Conservation (phyloP, 352 stramenopile genomes). For the Globisporangium solare region DNA sequence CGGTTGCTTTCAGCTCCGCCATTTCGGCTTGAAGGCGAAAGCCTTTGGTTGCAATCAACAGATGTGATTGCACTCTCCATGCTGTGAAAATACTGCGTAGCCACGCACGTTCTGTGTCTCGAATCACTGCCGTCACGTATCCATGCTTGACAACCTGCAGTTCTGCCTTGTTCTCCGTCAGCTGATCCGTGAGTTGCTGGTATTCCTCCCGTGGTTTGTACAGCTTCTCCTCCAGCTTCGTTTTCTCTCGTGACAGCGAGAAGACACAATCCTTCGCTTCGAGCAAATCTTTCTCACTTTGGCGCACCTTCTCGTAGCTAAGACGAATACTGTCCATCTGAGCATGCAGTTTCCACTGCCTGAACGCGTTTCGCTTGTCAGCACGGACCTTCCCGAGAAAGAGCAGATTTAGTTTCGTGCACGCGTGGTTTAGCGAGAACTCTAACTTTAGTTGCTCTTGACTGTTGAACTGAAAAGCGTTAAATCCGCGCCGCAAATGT, state of each 20-base stretch:
- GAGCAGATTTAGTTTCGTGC: conserved; percentile 22
- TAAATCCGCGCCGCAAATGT: conserved; percentile 3
- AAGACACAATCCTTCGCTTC: conserved; percentile 78
- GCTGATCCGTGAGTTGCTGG: conserved; percentile 31
- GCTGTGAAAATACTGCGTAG: conserved; percentile 33
- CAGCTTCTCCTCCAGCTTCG: conserved; percentile 55
- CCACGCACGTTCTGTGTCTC: conserved; percentile 38
- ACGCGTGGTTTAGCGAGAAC: conserved; percentile 9
- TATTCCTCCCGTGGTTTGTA: conserved; percentile 24
- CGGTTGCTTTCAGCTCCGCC: conserved; percentile 45
- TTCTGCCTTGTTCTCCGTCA: conserved; percentile 42
- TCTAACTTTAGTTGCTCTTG: background rate
- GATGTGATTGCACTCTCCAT: conserved; percentile 36
- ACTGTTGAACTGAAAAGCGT: background rate
- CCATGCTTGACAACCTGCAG: conserved; percentile 70
- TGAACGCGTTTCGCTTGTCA: conserved; percentile 17
- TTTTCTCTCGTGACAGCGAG: conserved; percentile 55
- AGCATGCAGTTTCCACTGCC: conserved; percentile 21
- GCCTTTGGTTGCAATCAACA: conserved; percentile 34
- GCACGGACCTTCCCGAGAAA: conserved; percentile 13
- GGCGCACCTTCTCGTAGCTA: conserved; percentile 20
- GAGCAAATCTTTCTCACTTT: conserved; percentile 26
- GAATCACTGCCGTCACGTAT: conserved; percentile 47
- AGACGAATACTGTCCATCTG: conserved; percentile 20
- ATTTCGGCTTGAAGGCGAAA: conserved; percentile 47